Base-by-base conservation (phyloP, 805 yeast species). In the Metschnikowia kunwiensis region DNA sequence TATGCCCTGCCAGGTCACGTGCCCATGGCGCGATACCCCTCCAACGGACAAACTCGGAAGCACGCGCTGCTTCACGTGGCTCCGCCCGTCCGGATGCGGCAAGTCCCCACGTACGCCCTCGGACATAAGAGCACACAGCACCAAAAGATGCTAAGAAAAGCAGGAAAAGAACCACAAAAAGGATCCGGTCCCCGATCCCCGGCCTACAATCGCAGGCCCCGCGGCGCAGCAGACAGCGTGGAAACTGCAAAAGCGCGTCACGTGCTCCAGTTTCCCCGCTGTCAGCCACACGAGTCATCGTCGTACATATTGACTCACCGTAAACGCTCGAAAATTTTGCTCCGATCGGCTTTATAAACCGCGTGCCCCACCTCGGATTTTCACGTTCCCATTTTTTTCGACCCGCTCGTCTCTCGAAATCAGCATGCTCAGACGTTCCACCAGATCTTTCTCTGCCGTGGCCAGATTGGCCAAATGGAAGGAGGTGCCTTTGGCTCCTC, bases 401-500 rank as follows among this genome's bases (percentile, higher is more conserved):
- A n/a, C n/a, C n/a, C n/a, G n/a, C n/a, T n/a, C n/a, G n/a, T n/a
- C n/a, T n/a, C n/a, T n/a, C n/a, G n/a, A n/a, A n/a, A n/a, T n/a
- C 33, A 38, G n/a, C 27, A 48, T 46, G 50, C 52, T 46, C 17
- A 46, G 50, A 42, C 46, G 48, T 22, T 34, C 48, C 15, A 36
- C 44, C 33, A 44, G 45, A 41, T 40, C 45, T 5, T 43, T 49
- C 21, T 45, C 52, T 16, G 39, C 41, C 14, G 47, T 46, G 30
- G 26, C 50, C 37, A 38, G 47, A 35, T 43, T 47, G 42, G 46
- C 40, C 30, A 47, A 48, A 31, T 50, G 52, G 52, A 61, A 55
- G 41, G 67, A 65, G 20, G 64, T 68, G 47, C 73, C 72, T 27
- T 62, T 67, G 54, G 73, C 72, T 38, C 93, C 95, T 31, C 87